phyloP scores from a whole-genome alignment of 768 basidiomycete species.

The Cystobasidiopsis lactophilus region DNA sequence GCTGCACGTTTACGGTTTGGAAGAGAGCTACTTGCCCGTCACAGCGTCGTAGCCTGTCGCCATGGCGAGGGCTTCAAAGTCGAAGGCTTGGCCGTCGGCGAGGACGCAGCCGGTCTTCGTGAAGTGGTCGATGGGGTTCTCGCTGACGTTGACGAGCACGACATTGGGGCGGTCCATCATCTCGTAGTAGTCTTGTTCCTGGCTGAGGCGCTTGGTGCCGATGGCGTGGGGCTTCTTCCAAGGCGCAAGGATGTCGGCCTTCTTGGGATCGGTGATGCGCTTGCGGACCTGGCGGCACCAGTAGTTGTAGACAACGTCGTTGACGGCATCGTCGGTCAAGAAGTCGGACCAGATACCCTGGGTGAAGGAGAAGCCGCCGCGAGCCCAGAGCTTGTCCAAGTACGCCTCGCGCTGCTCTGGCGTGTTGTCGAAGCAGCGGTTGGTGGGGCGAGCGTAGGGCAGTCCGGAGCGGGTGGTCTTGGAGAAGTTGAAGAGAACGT shows the following conservation, averaged over 20 bases:
- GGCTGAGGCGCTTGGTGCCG: slow-evolving; percentile 3
- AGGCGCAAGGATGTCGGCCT: background rate
- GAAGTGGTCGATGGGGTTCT: background rate
- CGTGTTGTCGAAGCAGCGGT: background rate
- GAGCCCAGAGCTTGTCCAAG: background rate
- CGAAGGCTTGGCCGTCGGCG: background rate
- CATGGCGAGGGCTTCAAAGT: background rate
- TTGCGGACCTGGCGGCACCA: background rate
- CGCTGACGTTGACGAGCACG: slow-evolving; percentile 1
- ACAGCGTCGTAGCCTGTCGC: background rate
- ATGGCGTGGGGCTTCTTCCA: background rate
- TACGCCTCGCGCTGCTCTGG: background rate
- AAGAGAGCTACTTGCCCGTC: too few species aligned
- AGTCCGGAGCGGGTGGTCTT: background rate
- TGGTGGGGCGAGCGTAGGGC: background rate
- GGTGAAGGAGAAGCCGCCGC: background rate
- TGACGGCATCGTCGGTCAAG: background rate
- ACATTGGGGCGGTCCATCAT: slow-evolving; percentile 1
- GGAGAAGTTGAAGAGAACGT: background rate
- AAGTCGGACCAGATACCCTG: background rate
- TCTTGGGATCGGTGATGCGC: background rate
- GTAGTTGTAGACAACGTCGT: background rate
- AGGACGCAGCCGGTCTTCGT: background rate
- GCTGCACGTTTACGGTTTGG: too few species aligned
- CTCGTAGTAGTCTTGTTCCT: slow-evolving; percentile 4